phyloP scores from a whole-genome alignment of 2,329 filamentous ascomycete species.

The Phialophora expanda region DNA sequence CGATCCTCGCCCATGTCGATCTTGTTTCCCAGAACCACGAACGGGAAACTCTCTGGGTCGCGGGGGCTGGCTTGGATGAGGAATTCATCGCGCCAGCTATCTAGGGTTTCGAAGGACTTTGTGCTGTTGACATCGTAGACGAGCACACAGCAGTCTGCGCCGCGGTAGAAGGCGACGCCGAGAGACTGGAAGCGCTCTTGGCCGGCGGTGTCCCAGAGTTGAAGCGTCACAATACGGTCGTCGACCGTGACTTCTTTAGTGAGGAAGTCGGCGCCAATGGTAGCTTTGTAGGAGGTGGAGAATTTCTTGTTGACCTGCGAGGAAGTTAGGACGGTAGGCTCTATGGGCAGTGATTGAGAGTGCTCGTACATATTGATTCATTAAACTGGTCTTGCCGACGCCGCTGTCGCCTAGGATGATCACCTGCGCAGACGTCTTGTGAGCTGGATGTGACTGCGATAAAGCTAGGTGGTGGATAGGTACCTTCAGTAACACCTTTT shows the following conservation, averaged over 20 bases:
- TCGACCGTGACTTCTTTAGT: conserved; percentile 98
- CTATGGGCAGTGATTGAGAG: conserved; percentile 9
- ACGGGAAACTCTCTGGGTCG: conserved; percentile 96
- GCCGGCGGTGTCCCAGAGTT: conserved; percentile 98
- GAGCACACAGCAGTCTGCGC: conserved; percentile 95
- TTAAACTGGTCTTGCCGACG: conserved; percentile 98
- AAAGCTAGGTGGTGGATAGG: conserved; percentile 31
- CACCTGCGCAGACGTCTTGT: conserved; percentile 64
- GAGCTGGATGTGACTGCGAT: conserved; percentile 23
- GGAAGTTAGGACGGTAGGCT: conserved; percentile 13
- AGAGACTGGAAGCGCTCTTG: conserved; percentile 98
- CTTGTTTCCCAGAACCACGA: conserved; percentile 98
- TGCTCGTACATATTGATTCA: conserved; percentile 98
- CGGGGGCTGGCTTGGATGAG: conserved; percentile 95
- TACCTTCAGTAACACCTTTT: conserved; percentile 93
- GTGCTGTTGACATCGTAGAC: conserved; percentile 99
- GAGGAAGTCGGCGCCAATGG: conserved; percentile 96
- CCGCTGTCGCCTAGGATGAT: conserved; percentile 99
- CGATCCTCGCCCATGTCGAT: conserved; percentile 98
- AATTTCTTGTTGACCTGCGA: conserved; percentile 99
- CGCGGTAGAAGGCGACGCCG: conserved; percentile 95
- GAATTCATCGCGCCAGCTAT: conserved; percentile 98
- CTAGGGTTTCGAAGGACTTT: conserved; percentile 97
- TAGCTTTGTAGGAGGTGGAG: conserved; percentile 99
- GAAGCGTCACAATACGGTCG: conserved; percentile 97